Base-by-base conservation (phyloP, 1,139 yeast species). In the Kurtzmaniella quercitrusa region DNA sequence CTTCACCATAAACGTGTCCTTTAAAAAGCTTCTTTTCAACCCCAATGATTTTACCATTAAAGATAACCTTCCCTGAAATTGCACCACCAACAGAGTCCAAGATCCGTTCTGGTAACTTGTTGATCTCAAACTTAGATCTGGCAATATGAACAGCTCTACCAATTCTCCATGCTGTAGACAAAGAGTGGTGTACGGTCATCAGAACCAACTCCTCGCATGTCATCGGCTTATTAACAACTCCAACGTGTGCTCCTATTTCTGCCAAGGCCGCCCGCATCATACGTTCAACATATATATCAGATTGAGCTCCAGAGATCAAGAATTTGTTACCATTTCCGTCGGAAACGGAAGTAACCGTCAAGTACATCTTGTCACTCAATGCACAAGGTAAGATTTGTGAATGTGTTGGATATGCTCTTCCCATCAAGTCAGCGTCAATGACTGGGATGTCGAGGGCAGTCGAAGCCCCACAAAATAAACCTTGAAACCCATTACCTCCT, bases 1-100 rank as follows among this genome's bases (percentile, higher is more conserved):
- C 76, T 44, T 70, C 75, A 21, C 79, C 79, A 50, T 70, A 73
- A 7, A 63, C 66, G 48, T 73, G 75, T 1, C 79, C 79, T 43
- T 69, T 70, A 46, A 58, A 55, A 2, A 73, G 52, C 39, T 62
- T 57, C 51, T 67, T 62, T 45, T 70, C 73, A 15, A 74, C 72
- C 0, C 63, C 68, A 18, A 72, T 52, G 18, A 74, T 73, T 50
- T 73, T 73, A 10, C 79, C 79, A 33, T 56, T 47, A 44, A 73
- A 71, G n/a, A 74, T 48, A 37, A 54, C 48, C 40, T 55, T 59
- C 1, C 73, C 77, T 21, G 60, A 42, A 12, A 47, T 46, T n/a
- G 57, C 46, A 9, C 70, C 69, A 12, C 71, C 70, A 27, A 66
- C 63, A 6, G 73, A 53, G 7, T 67, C 71, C 12, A 73, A 56